Evolutionary conservation across 371 early-diverging fungal genomes (phyloP).

Genomic region (Thermomucor indicae-seudaticae): DNA sequence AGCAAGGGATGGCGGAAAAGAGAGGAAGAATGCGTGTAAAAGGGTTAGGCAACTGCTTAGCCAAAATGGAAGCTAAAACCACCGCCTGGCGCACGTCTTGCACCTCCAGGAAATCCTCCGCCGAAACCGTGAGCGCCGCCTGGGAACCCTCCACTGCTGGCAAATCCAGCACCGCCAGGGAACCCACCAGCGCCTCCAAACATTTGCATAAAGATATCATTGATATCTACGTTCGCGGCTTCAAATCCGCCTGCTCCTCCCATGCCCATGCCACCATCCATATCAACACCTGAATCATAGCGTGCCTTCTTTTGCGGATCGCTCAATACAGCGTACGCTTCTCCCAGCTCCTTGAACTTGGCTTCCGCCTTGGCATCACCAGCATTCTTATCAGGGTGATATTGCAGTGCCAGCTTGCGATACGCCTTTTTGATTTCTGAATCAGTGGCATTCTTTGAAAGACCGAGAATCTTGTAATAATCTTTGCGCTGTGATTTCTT

Average conservation of each 20-base stretch:
- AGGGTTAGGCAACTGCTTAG: not conserved
- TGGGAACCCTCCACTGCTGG: not conserved
- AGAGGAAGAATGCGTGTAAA: not conserved
- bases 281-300: conserved; percentile 76
- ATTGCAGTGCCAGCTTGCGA: conserved; percentile 76
- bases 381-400: conserved; percentile 85
- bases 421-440: conserved; percentile 93
- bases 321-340: conserved; percentile 74
- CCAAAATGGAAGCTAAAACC: conserved; percentile 4
- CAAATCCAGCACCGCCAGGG: not conserved
- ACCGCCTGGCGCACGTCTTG: not conserved
- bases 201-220: conserved; percentile 66
- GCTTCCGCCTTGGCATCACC: conserved; percentile 63
- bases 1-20: not conserved
- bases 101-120: not conserved
- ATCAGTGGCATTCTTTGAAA: conserved; percentile 73
- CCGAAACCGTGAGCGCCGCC: not conserved
- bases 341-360: conserved; percentile 82
- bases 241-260: conserved; percentile 44
- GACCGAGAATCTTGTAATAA: conserved; percentile 91
- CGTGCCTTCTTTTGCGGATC: conserved; percentile 79
- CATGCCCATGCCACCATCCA: conserved; percentile 62
- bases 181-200: conserved; percentile 26
- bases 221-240: conserved; percentile 53
- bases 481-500: conserved; percentile 81